phyloP scores from a whole-genome alignment of 1,284 basidiomycete species.

The Ganoderma lingzhi region DNA sequence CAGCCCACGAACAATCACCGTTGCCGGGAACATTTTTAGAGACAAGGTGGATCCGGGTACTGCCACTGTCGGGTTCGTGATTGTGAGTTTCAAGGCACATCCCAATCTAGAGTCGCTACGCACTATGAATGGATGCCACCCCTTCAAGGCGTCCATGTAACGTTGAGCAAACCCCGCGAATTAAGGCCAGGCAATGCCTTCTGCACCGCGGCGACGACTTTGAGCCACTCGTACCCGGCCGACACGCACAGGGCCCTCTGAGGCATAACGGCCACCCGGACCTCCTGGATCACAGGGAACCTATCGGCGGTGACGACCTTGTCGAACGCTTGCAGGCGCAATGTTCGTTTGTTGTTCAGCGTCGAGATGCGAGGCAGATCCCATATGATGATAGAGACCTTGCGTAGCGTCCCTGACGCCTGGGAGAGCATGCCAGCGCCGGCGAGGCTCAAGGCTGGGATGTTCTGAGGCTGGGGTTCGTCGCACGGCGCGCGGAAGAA shows the following conservation, averaged over 20 bases:
- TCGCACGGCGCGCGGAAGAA: background rate
- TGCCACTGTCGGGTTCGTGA: too few relatives aligned
- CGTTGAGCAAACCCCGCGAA: background rate
- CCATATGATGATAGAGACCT: background rate
- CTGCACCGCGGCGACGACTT: background rate
- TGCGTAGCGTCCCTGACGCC: background rate
- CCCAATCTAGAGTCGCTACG: too few relatives aligned
- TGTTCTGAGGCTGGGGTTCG: background rate
- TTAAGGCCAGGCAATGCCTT: background rate
- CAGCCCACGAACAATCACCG: too few relatives aligned
- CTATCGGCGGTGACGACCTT: background rate
- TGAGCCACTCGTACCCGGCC: background rate
- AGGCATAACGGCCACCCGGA: background rate
- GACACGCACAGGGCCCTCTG: background rate
- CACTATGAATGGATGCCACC: too few relatives aligned
- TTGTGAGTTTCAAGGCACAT: too few relatives aligned
- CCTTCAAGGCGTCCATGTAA: background rate
- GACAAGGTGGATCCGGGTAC: too few relatives aligned
- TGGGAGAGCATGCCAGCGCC: background rate
- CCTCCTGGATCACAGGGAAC: background rate
- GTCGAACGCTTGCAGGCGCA: constrained; percentile 6
- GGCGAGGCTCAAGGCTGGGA: background rate
- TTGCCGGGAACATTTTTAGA: too few relatives aligned
- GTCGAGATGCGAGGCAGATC: background rate
- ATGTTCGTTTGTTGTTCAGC: background rate